Base-by-base conservation (phyloP, 179 eudicot genomes). In the Spinacia oleracea region DNA sequence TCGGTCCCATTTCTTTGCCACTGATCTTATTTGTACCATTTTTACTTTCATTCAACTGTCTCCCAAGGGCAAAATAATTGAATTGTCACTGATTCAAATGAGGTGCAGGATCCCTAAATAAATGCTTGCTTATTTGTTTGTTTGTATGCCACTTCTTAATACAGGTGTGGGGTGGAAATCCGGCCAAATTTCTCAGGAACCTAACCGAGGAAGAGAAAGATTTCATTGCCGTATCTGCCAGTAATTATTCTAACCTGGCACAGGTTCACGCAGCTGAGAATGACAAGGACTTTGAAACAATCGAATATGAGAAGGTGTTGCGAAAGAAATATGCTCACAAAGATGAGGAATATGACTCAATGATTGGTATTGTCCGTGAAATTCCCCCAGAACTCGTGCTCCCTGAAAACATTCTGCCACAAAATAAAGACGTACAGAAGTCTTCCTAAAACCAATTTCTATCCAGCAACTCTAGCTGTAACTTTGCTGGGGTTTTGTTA, bases 101-200 rank as follows among this genome's bases (percentile, higher is more conserved):
- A 27, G 23, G 25, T 21, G 27, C 60, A 14, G 63, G 14, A 25
- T 3, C 31, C 14, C 63, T 16, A 1, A 16, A 18, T 4, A 11
- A 18, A 53, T 3, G 1, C 20, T 58, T 58, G 53, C 48, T 23
- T 48, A n/a, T 25, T 0, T 48, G 1, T 25, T 0, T 48, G 1
- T 18, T 35, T 38, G 71, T 66, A 66, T 66, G 71, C 32, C 78
- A 74, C 58, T 3, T 68, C 34, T 81, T 31, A 70, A 76, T 71
- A 31, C 86, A 93, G 97, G 88, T 93, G 6, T 93, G 97, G 97
- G 97, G 91, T 83, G 97, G 97, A 78, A 93, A 93, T 81, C 97
- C 97, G 29, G 96, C 97, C 38, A 91, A 86, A 76, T 93, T 91
- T 85, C 69, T 93, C 82, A 88, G 96, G 82, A 91, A 93, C 83